These are phyloP conservation scores for Akanthomyces uredinophilus DNA, from an alignment of 2,329 filamentous ascomycete species.

Conservation along the genomic window DNA sequence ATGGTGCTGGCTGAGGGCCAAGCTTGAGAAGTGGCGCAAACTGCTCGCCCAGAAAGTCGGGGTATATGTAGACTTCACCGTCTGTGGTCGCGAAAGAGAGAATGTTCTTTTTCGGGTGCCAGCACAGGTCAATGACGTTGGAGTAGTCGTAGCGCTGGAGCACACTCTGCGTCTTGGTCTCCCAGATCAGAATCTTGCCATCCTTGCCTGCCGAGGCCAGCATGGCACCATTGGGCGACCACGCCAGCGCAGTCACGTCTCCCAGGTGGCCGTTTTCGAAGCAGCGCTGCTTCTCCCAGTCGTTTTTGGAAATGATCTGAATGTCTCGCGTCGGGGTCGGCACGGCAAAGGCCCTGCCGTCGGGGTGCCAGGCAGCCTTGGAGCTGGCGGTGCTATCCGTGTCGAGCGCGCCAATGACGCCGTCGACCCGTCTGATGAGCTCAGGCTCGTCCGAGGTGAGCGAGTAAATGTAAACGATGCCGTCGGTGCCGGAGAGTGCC, in stretches of 20 bases:
- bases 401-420: conserved; percentile 74
- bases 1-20: conserved; percentile 68
- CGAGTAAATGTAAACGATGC: conserved; percentile 85
- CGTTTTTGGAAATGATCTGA: conserved; percentile 78
- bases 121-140: conserved; percentile 79
- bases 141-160: conserved; percentile 73
- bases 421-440: conserved; percentile 77
- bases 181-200: conserved; percentile 75
- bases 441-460: conserved; percentile 72
- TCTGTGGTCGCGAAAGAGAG: conserved; percentile 88
- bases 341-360: conserved; percentile 84
- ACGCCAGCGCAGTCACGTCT: conserved; percentile 80
- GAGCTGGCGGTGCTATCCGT: conserved; percentile 68
- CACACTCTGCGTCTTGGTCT: conserved; percentile 79
- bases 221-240: conserved; percentile 92
- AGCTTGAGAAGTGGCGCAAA: conserved; percentile 53
- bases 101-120: conserved; percentile 87
- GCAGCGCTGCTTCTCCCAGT: conserved; percentile 80
- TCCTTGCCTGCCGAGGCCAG: conserved; percentile 67
- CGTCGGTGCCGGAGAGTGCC: conserved; percentile 81
- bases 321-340: conserved; percentile 78
- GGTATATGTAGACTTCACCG: conserved; percentile 88
- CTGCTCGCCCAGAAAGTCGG: conserved; percentile 59
- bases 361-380: conserved; percentile 83
- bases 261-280: conserved; percentile 78